Percentiles rank a stretch among this genome's conserved stretches.
phyloP scores from a whole-genome alignment of 352 stramenopile genomes.

The Phytophthora pini region DNA sequence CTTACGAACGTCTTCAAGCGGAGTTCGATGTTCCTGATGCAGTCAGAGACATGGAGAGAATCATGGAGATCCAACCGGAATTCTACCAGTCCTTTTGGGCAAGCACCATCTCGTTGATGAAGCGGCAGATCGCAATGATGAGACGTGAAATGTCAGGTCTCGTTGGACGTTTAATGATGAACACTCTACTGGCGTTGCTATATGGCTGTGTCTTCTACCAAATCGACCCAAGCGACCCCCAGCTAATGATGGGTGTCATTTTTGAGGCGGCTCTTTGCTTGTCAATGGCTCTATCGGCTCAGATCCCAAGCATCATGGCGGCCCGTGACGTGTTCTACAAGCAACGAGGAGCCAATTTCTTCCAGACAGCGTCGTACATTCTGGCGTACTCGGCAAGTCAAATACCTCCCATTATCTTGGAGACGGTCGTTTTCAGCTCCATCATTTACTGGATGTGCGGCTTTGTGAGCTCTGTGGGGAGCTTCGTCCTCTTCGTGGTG shows the following conservation, averaged over 20 bases:
- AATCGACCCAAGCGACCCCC: slow-evolving; percentile 15
- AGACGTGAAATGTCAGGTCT: slow-evolving; percentile 17
- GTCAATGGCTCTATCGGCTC: slow-evolving; percentile 14
- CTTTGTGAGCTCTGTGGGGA: slow-evolving; percentile 20
- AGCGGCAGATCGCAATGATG: slow-evolving; percentile 23
- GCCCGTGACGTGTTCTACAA: slow-evolving; percentile 30
- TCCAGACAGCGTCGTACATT: slow-evolving; percentile 27
- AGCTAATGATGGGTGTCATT: slow-evolving; percentile 24
- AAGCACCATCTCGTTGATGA: slow-evolving; percentile 19
- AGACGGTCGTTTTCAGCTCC: slow-evolving; percentile 13
- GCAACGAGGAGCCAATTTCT: slow-evolving; percentile 25
- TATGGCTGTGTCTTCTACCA: slow-evolving; percentile 33
- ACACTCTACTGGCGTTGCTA: slow-evolving; percentile 17
- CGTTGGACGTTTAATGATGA: slow-evolving; percentile 21
- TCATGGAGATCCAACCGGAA: slow-evolving; percentile 1
- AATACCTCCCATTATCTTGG: slow-evolving; percentile 17
- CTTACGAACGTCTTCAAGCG: not conserved
- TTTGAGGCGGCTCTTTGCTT: slow-evolving; percentile 23
- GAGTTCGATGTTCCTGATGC: slow-evolving; percentile 4
- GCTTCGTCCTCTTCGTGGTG: slow-evolving; percentile 24
- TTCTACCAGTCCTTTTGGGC: slow-evolving; percentile 29
- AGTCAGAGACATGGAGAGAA: not conserved
- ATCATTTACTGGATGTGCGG: slow-evolving; percentile 36
- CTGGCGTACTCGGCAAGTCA: slow-evolving; percentile 19
- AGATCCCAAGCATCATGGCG: slow-evolving; percentile 22